Percentiles rank a stretch among this genome's conserved stretches.
phyloP scores from a whole-genome alignment of 257 asterid genomes.

The Solanum sejunctum region DNA sequence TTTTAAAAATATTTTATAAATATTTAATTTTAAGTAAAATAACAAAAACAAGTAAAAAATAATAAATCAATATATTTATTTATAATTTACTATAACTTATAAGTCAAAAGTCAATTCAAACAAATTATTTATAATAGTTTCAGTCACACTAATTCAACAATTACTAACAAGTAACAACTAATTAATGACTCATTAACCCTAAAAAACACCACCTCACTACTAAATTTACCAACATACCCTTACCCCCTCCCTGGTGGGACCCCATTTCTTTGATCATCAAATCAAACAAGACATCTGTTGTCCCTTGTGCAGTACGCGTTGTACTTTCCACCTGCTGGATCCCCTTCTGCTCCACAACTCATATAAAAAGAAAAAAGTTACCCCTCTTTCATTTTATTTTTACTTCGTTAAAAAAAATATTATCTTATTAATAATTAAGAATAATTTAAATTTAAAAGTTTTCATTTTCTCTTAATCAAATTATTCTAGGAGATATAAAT shows the following conservation, averaged over 20 bases:
- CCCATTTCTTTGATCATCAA: background rate
- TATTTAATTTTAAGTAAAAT: too few species aligned
- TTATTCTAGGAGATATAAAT: rapidly evolving
- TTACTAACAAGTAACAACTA: background rate
- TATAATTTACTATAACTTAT: too few species aligned
- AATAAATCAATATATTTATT: too few species aligned
- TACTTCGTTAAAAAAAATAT: too few species aligned
- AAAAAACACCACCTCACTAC: background rate
- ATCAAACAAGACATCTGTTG: conserved; percentile 10
- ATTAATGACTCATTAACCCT: background rate
- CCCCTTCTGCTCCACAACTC: conserved; percentile 28
- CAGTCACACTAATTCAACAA: background rate
- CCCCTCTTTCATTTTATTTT: background rate
- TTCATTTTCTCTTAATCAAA: too few species aligned
- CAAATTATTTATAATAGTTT: background rate
- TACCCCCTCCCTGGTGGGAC: conserved; percentile 3
- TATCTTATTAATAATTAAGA: too few species aligned
- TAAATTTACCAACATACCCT: conserved; percentile 13
- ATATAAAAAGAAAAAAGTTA: background rate
- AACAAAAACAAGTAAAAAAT: too few species aligned
- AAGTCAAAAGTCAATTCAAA: too few species aligned
- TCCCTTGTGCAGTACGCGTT: conserved; percentile 37
- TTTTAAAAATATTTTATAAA: too few species aligned
- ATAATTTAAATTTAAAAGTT: too few species aligned
- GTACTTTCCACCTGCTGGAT: conserved; percentile 33